phyloP scores from a whole-genome alignment of 2,329 filamentous ascomycete genomes.

The Fusarium sp. region DNA sequence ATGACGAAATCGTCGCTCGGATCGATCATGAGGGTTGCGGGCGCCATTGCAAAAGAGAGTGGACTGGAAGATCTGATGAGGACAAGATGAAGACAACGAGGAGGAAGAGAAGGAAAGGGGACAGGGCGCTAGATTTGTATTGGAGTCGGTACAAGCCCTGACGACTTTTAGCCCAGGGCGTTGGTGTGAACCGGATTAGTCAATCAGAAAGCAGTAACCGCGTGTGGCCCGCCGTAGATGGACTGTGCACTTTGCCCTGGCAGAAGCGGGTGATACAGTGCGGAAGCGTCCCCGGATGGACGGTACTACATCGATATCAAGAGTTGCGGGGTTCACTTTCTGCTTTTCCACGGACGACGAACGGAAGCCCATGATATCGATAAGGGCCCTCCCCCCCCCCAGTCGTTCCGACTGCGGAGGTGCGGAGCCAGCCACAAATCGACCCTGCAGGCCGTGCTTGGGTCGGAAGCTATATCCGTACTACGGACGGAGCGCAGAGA shows the following conservation, averaged over 20 bases:
- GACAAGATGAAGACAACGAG: neutral
- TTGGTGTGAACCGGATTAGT: slow-evolving; percentile 43
- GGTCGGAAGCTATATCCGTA: neutral
- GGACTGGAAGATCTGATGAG: neutral
- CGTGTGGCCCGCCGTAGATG: slow-evolving; percentile 6
- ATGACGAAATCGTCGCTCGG: slow-evolving; percentile 64
- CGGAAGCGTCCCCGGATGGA: slow-evolving; percentile 9
- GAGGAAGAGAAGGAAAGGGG: slow-evolving; percentile 7
- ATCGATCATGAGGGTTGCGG: slow-evolving; percentile 67
- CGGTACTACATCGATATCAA: slow-evolving; percentile 39
- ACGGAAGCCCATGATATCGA: slow-evolving; percentile 31
- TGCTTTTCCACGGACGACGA: slow-evolving; percentile 42
- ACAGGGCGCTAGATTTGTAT: slow-evolving; percentile 34
- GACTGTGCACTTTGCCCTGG: slow-evolving; percentile 31
- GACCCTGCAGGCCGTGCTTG: slow-evolving; percentile 23
- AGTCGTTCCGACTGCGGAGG: slow-evolving; percentile 46
- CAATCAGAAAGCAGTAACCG: slow-evolving; percentile 34
- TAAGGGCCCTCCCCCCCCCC: slow-evolving; percentile 27
- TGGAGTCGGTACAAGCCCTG: slow-evolving; percentile 24
- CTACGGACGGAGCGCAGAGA: slow-evolving; percentile 4
- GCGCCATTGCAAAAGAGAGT: slow-evolving; percentile 56
- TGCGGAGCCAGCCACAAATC: slow-evolving; percentile 39
- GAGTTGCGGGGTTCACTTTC: slow-evolving; percentile 44
- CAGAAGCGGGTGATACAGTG: slow-evolving; percentile 23
- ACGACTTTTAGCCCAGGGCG: slow-evolving; percentile 40